A percentile compares a stretch with the other conserved stretches of the same genome.
Conservation (phyloP, 2,329 filamentous ascomycete genomes). For the Penicillium polonicum region DNA sequence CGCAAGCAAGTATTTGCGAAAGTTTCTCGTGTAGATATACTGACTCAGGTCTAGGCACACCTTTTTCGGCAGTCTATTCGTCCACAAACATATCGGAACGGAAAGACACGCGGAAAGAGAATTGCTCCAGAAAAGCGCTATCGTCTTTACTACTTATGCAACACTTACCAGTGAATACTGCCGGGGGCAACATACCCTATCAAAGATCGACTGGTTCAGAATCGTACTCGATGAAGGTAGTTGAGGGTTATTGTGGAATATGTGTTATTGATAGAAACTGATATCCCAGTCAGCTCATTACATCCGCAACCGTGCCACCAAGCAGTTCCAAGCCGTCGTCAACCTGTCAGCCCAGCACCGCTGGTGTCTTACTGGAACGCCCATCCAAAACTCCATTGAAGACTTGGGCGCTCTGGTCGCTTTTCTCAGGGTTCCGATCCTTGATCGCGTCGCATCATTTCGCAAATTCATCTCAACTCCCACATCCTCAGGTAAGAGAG, state of each 20-base stretch:
- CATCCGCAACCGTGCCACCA: conserved; percentile 51
- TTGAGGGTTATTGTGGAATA: conserved; percentile 32
- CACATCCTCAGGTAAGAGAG: conserved; percentile 18
- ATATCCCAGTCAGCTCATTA: conserved; percentile 44
- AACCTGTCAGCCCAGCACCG: conserved; percentile 46
- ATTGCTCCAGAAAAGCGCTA: too few species aligned
- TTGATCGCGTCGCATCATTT: conserved; percentile 26
- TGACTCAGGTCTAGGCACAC: too few species aligned
- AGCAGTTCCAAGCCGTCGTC: conserved; percentile 45
- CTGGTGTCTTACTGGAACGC: conserved; percentile 57
- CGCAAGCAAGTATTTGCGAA: too few species aligned
- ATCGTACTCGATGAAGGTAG: conserved; percentile 47
- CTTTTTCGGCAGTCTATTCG: too few species aligned
- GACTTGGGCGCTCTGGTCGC: conserved; percentile 54
- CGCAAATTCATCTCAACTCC: too few species aligned
- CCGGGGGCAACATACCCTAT: conserved; percentile 38
- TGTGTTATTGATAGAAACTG: not conserved
- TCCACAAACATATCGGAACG: too few species aligned
- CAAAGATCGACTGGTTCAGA: conserved; percentile 44
- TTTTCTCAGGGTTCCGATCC: conserved; percentile 47
- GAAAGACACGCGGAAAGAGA: too few species aligned
- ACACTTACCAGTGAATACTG: not conserved
- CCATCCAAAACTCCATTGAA: conserved; percentile 54
- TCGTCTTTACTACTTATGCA: not conserved
- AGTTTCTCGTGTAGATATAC: too few species aligned